Evolutionary conservation across 345 rosid species (phyloP).

Genomic region (Salix suchowensis): DNA sequence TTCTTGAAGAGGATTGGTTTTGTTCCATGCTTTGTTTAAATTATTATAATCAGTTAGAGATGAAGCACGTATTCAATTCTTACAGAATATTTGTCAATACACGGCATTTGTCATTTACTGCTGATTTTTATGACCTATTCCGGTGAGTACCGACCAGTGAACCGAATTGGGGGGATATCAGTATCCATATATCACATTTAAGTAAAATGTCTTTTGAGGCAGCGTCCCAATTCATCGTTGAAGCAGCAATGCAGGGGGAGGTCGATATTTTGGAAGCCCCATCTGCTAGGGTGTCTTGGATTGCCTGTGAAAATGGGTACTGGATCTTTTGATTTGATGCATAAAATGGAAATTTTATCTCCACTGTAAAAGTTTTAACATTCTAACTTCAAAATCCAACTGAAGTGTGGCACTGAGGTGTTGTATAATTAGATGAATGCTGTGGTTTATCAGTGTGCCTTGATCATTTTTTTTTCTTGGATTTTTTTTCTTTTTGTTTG

Average conservation of each 20-base stretch:
- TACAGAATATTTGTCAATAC: constrained; percentile 74
- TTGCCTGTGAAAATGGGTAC: constrained; percentile 89
- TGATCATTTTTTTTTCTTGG: not conserved
- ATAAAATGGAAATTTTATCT: constrained; percentile 45
- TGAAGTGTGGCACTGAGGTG: not conserved
- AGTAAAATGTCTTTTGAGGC: constrained; percentile 93
- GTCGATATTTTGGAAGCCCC: constrained; percentile 72
- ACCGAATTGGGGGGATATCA: constrained; percentile 79
- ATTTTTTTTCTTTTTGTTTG: too few relatives aligned
- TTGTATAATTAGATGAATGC: not conserved
- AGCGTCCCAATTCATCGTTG: constrained; percentile 84
- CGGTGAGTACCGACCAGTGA: constrained; percentile 87
- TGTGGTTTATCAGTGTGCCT: not conserved
- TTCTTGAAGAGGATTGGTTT: too few relatives aligned
- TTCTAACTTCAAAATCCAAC: not conserved
- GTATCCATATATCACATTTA: constrained; percentile 73
- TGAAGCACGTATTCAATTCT: constrained; percentile 71
- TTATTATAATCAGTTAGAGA: too few relatives aligned
- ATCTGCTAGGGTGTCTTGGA: constrained; percentile 87
- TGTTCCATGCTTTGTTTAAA: too few relatives aligned
- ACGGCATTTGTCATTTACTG: constrained; percentile 74
- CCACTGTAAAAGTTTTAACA: not conserved
- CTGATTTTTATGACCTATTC: constrained; percentile 86
- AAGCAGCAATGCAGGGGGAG: constrained; percentile 72
- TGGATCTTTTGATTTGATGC: constrained; percentile 84